Base-by-base conservation (phyloP, 768 basidiomycete genomes). In the Hypholoma sublateritium region DNA sequence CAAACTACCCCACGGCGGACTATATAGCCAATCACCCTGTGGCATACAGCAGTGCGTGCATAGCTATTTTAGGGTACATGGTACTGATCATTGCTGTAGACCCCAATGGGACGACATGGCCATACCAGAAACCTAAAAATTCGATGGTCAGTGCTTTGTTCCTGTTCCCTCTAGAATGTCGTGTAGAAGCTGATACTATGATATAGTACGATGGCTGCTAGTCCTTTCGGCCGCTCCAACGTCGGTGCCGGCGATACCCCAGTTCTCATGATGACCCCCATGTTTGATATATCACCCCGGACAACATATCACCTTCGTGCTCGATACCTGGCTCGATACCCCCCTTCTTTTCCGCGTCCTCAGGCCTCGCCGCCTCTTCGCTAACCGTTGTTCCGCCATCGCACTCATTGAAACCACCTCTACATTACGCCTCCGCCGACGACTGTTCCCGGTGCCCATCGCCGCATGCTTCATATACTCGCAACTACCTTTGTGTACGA, bases 1-100 rank as follows among this genome's bases (percentile, higher is more conserved):
- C 69, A 24, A 75, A 80, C 43, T 83, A 80, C 60, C 91, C 90
- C 1, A 94, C 91, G 2, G 71, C 77, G 54, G 72, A 82, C 43
- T 89, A 88, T 67, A 88, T 88, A 63, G 68, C 74, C 32, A 66
- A 67, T 25, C 87, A 90, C 67, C 39, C 74, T 50, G 72, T 77
- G 41, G 83, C 83, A n/a, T 88, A 86, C 70, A 76, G 65, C 46
- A 79, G 86, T 88, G 59, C 32, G 85, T 80, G 6, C 28, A 32
- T 32, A 1, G 28, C 28, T 32, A 16, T 56, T 42, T 36, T 22
- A 52, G 56, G 5, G 28, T 32, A 5, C 1, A 32, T 32, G 5
- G 5, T 6, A 32, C 28, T 32, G 5, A 32, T 32, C 9, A 32
- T n/a, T 32, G 28, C 5, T 32, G 5, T 5, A 32, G 28, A 32